These are phyloP conservation scores for Fusarium austroafricanum DNA, from an alignment of 2,329 filamentous ascomycete genomes.

Conservation along the genomic window DNA sequence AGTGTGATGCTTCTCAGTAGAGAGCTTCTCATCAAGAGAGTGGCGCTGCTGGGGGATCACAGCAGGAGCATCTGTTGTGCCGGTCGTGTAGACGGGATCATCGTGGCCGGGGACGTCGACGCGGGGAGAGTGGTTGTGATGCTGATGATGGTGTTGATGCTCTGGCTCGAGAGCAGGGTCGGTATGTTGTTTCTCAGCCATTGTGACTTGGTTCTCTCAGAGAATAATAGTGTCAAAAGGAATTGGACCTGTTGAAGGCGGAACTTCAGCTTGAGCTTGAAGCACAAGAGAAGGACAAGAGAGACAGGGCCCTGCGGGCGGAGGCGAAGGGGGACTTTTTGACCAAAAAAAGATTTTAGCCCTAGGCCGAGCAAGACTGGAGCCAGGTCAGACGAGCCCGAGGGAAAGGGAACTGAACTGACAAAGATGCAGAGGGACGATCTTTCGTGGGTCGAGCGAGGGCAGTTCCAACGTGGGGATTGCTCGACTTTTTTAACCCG, in stretches of 20 bases:
- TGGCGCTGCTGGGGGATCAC: conserved; percentile 50
- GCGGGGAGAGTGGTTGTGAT: conserved; percentile 56
- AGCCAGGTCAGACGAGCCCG: conserved; percentile 3
- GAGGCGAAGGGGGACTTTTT: too few species aligned
- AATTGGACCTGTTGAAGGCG: not conserved
- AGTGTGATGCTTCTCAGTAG: conserved; percentile 31
- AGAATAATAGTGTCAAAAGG: not conserved
- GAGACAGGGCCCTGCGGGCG: not conserved
- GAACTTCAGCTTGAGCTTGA: conserved; percentile 27
- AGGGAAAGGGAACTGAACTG: not conserved
- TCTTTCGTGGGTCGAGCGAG: conserved; percentile 26
- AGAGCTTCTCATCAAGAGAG: conserved; percentile 16
- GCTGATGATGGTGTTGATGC: conserved; percentile 58
- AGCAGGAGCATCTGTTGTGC: conserved; percentile 52
- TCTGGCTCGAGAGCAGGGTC: conserved; percentile 49
- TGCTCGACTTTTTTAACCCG: conserved; percentile 30
- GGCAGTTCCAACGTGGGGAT: conserved; percentile 14
- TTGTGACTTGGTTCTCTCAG: not conserved
- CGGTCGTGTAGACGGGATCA: conserved; percentile 61
- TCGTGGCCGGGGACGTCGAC: conserved; percentile 49
- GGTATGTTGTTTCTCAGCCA: conserved; percentile 36
- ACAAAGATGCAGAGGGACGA: conserved; percentile 18
- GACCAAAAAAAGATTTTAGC: conserved; percentile 7
- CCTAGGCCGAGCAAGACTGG: conserved; percentile 10
- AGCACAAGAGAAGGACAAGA: conserved; percentile 21